Base-by-base conservation (phyloP, 805 yeast species). In the Kurtzmaniella fragi region DNA sequence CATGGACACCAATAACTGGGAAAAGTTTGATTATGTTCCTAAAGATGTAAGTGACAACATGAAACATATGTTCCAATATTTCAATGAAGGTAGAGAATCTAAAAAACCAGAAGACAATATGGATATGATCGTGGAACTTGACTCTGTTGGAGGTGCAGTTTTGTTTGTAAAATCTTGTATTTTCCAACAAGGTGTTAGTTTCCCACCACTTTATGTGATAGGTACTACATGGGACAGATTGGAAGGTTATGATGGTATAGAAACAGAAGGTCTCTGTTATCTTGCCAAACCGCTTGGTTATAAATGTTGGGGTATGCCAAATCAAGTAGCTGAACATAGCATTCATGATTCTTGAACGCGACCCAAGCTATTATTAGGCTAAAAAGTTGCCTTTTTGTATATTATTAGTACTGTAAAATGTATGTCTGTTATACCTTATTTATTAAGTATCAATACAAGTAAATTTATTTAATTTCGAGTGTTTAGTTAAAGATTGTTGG, bases 191-290 rank as follows among this genome's bases (percentile, higher is more conserved):
- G 78, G 79, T 17, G 58, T 64, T 3, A 53, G 61, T 17, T 73
- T 72, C 49, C 75, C 78, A 3, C 64, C 76, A 0, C 61, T 58
- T 35, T 71, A 71, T 41, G 52, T 64, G 1, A 59, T 73, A 10
- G 79, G 78, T 0, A 65, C 74, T 0, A 57, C 70, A 2, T 73
- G 78, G 78, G 59, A 53, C 1, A 47, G 74, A 38, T 38, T 43
- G 1, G 78, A 72, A 49, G 79, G 78, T 1, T 74, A 62, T 41
- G 79, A 74, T 50, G 79, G 79, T 3, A 70, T 73, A 28, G 79
- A 74, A 48, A 73, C 78, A 3, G 78, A 74, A 51, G 78, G 80
- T 1, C 37, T 74, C 11, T 74, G 80, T 40, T 74, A 71, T 42
- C 53, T 62, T 35, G 78, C 78, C 1, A 64, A 57, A 41, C 48